A percentile compares a stretch with the other conserved stretches of the same genome.
Conservation (phyloP, 805 yeast genomes). For the Brettanomyces custersianus region DNA sequence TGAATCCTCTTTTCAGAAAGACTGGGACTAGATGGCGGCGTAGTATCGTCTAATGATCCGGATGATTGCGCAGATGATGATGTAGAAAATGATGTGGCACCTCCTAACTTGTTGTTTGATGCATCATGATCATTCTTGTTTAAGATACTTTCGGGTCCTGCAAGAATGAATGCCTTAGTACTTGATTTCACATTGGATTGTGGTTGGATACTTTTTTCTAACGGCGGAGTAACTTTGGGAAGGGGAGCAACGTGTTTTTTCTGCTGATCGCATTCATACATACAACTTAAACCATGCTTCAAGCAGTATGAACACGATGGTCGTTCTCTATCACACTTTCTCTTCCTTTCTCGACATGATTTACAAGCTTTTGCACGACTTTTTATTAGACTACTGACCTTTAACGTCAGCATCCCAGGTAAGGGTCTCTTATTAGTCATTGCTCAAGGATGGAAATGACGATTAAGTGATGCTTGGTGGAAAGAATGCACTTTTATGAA, state of each 20-base stretch:
- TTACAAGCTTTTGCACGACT: slow-evolving; percentile 29
- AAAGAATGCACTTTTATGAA: no score
- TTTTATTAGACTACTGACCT: slow-evolving; percentile 4
- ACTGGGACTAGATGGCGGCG: background rate
- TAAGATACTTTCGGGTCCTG: background rate
- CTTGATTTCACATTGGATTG: no score
- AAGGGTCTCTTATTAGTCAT: slow-evolving; percentile 1
- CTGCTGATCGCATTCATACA: slow-evolving; percentile 30
- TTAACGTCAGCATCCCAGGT: slow-evolving; percentile 11
- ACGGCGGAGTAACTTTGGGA: slow-evolving; percentile 13
- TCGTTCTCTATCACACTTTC: slow-evolving; percentile 50
- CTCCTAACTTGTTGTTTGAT: background rate
- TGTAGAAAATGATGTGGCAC: background rate
- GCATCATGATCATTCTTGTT: background rate
- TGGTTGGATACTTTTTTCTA: no score
- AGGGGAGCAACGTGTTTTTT: background rate
- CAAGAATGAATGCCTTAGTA: background rate
- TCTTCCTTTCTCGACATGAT: slow-evolving; percentile 51
- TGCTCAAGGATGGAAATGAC: no score
- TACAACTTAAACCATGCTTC: slow-evolving; percentile 36
- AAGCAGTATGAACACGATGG: slow-evolving; percentile 51
- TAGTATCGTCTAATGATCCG: background rate
- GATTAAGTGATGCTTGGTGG: no score
- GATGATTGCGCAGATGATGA: background rate
- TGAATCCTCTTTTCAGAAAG: background rate